Conservation (phyloP, 345 rosid species). For the Sisymbrium irio region DNA sequence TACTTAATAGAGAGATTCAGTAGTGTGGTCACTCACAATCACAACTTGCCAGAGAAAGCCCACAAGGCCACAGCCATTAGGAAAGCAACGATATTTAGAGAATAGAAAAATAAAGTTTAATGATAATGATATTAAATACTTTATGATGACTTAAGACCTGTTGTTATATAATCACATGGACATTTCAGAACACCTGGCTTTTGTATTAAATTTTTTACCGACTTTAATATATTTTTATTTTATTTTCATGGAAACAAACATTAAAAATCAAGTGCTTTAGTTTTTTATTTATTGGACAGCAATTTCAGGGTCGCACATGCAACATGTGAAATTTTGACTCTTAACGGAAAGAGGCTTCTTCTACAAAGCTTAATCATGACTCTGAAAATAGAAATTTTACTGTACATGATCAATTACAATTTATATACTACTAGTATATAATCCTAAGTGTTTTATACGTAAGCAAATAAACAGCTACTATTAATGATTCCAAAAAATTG, state of each 20-base stretch:
- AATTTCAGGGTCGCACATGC: slow-evolving; percentile 39
- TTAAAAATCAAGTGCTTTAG: neutral
- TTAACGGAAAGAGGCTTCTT: slow-evolving; percentile 26
- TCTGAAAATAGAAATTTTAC: slow-evolving; percentile 27
- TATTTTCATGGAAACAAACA: neutral
- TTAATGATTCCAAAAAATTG: neutral
- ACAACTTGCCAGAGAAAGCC: slow-evolving; percentile 29
- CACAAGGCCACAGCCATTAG: slow-evolving; percentile 21
- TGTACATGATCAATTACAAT: neutral
- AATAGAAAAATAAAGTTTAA: neutral
- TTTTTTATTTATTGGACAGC: slow-evolving; percentile 28
- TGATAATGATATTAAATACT: neutral
- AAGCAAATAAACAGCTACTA: neutral
- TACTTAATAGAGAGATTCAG: neutral
- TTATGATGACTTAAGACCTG: slow-evolving; percentile 16
- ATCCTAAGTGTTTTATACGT: neutral
- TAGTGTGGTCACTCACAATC: slow-evolving; percentile 21
- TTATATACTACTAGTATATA: too few species aligned
- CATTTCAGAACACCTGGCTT: slow-evolving; percentile 36
- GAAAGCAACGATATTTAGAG: slow-evolving; percentile 6
- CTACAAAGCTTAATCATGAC: slow-evolving; percentile 12
- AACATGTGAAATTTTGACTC: slow-evolving; percentile 35
- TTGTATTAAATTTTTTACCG: slow-evolving; percentile 25
- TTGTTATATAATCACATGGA: slow-evolving; percentile 30
- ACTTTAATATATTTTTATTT: neutral